Base-by-base conservation (phyloP, 768 basidiomycete species). In the Psilocybe cyanescens region DNA sequence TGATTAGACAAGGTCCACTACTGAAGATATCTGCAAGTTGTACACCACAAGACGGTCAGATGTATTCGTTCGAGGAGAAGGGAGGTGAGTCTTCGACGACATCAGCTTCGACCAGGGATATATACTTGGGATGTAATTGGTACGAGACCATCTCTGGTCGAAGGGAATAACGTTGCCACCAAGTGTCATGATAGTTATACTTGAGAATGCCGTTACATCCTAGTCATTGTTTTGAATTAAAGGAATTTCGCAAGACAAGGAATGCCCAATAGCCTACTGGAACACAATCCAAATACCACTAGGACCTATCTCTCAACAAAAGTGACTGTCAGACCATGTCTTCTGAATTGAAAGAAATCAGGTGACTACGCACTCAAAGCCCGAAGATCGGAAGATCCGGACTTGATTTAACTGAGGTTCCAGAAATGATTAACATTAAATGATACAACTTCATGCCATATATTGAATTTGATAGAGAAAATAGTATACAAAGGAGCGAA, bases 371-470 rank as follows among this genome's bases (percentile, higher is more conserved):
- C 33, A 37, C 33, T 33, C 24, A 30, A 48, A 45, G 49, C 9
- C 37, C 19, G n/a, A 39, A 51, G 9, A 29, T 44, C 30, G 17
- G n/a, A 54, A 49, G 37, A 31, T 53, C 51, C n/a, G 47, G 48
- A 51, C 57, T 35, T 11, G 16, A 11, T 35, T 35, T 35, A 7
- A 35, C 33, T 35, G 6, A 19, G 30, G 55, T 45, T 51, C 35
- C 46, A 57, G 48, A 31, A 44, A 19, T 12, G 37, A 35, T 60
- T 45, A 41, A 65, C 47, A 44, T 49, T 54, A 37, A 60, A 60
- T 65, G 54, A 60, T 65, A 67, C 68, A 69, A 57, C 28, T 64
- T 67, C 59, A 63, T 58, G 59, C 56, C 59, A 65, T 65, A 65
- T 67, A 67, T 67, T 67, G 68, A 57, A 58, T 61, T 57, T n/a